Evolutionary conservation across 257 asterid species (phyloP), one percentile per base, ranked within the genome.

Genomic region (Eucommia ulmoides): DNA sequence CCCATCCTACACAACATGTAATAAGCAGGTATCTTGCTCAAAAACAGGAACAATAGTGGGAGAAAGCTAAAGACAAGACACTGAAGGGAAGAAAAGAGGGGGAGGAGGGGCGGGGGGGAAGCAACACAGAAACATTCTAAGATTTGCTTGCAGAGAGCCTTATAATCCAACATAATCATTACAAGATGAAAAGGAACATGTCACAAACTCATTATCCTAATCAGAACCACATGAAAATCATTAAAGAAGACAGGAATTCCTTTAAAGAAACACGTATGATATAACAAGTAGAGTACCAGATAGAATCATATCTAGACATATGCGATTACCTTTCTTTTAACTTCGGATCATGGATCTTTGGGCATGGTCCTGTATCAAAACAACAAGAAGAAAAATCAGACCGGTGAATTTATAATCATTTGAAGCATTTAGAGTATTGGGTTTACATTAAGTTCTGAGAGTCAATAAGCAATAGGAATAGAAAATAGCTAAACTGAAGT

Each of bases 281-380:
- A n/a, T n/a, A n/a, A n/a, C n/a, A n/a, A n/a, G n/a, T n/a, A n/a
- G n/a, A n/a, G n/a, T n/a, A n/a, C n/a, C n/a, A n/a, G n/a, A n/a
- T n/a, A n/a, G n/a, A n/a, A n/a, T n/a, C n/a, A n/a, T n/a, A n/a
- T n/a, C n/a, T n/a, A n/a, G n/a, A n/a, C n/a, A 42, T 17, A 15
- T 8, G 3, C 20, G 19, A 47, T 60, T 80, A 91, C 98, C 96
- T 80, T 71, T 91, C 98, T 64, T 91, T 91, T 77, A 91, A 65
- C 84, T 91, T 91, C 17, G 65, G 83, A 66, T 91, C 98, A 58
- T 91, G 98, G 72, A 86, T 73, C 66, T 83, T 91, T 1, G 87
- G 82, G 84, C 98, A 91, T 12, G 63, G 75, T 24, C 98, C 98
- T 91, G 77, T 58, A 19, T 49, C 51, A 72, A 61, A 59, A 3